Conservation (phyloP, 2,329 filamentous ascomycete species). For the Sporothrix pallida region DNA sequence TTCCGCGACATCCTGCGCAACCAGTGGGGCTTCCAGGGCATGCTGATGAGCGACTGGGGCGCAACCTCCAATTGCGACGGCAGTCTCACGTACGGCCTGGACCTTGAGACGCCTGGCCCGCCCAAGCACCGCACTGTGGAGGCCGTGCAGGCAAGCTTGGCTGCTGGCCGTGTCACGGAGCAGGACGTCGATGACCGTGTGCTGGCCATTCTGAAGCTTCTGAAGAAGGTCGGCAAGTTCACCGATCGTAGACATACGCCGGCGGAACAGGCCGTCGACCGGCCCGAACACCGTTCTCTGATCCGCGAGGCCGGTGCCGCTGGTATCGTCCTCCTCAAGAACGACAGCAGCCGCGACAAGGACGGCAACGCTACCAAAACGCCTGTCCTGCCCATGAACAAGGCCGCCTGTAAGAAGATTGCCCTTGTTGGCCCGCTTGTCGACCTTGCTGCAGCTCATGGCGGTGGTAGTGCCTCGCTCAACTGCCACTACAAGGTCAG, state of each 20-base stretch:
- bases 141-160: constrained; percentile 33
- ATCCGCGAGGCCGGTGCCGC: constrained; percentile 62
- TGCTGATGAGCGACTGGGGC: constrained; percentile 39
- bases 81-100: constrained; percentile 42
- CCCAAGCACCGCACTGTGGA: constrained; percentile 35
- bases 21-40: constrained; percentile 30
- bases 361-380: not conserved
- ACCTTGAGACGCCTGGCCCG: constrained; percentile 43
- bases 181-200: constrained; percentile 18
- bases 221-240: constrained; percentile 38
- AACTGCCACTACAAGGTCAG: constrained; percentile 71
- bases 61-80: constrained; percentile 41
- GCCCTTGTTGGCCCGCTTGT: constrained; percentile 64
- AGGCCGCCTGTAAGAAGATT: constrained; percentile 46
- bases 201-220: not conserved
- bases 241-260: not conserved
- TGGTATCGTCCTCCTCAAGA: constrained; percentile 68
- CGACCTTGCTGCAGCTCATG: constrained; percentile 62
- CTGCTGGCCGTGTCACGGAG: not conserved
- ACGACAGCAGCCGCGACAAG: constrained; percentile 50
- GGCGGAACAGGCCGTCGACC: constrained; percentile 16
- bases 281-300: constrained; percentile 44
- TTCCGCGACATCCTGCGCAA: constrained; percentile 30
- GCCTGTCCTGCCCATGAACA: constrained; percentile 55
- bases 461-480: constrained; percentile 68